These are phyloP conservation scores for Sugiyamaella smithiae DNA, from an alignment of 805 yeast genomes.

Conservation along the genomic window DNA sequence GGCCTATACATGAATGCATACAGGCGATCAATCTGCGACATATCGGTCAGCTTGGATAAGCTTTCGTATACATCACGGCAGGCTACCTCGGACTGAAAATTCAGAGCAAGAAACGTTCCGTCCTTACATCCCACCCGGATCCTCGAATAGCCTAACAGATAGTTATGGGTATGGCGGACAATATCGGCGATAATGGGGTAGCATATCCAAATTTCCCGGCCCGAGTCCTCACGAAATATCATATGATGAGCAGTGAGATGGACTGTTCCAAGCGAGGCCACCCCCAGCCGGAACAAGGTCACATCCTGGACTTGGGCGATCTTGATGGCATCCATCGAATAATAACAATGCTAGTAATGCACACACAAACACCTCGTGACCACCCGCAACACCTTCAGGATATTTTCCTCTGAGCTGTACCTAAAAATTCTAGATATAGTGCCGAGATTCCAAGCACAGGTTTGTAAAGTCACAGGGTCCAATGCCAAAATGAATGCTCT, in stretches of 20 bases:
- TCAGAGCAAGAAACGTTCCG: conserved; percentile 76
- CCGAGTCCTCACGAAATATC: conserved; percentile 46
- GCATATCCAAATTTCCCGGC: conserved; percentile 83
- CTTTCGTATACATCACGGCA: conserved; percentile 74
- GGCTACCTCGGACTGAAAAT: conserved; percentile 55
- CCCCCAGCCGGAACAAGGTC: conserved; percentile 57
- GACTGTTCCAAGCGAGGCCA: conserved; percentile 52
- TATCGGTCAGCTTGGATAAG: conserved; percentile 61
- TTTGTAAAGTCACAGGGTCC: too few relatives aligned
- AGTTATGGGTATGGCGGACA: conserved; percentile 23
- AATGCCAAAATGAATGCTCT: too few relatives aligned
- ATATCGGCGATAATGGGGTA: conserved; percentile 71
- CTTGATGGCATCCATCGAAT: conserved; percentile 59
- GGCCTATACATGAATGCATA: conserved; percentile 85
- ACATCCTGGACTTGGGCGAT: conserved; percentile 47
- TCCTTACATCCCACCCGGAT: conserved; percentile 79
- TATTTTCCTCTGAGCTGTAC: too few relatives aligned
- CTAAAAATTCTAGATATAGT: too few relatives aligned
- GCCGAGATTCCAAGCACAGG: too few relatives aligned
- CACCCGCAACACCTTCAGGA: too few relatives aligned
- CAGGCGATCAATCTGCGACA: conserved; percentile 51
- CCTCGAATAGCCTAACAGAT: conserved; percentile 37
- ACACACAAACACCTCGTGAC: too few relatives aligned
- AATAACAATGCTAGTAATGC: too few relatives aligned
- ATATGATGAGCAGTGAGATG: conserved; percentile 76